phyloP scores from a whole-genome alignment of 441 rosid species.

The Pelargonium fulgidum region DNA sequence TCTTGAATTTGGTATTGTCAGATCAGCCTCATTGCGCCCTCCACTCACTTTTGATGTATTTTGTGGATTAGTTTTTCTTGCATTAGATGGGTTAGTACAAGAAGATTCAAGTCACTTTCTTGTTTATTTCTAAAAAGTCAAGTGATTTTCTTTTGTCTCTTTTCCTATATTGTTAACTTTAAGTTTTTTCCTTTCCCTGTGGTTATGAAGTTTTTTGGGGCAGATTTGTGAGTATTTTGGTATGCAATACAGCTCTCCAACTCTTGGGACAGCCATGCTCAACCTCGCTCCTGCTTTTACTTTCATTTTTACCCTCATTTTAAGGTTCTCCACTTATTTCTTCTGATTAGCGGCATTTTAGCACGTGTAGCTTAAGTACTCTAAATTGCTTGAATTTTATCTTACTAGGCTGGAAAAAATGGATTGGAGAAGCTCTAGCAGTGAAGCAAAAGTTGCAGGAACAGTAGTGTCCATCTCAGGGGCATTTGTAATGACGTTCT shows the following conservation, averaged over 20 bases:
- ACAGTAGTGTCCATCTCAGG: background rate
- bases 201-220: conserved; percentile 10
- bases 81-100: conserved; percentile 18
- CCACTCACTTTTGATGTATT: background rate
- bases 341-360: background rate
- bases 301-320: conserved; percentile 42
- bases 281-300: conserved; percentile 49
- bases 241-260: conserved; percentile 42
- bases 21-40: background rate
- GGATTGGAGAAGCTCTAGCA: background rate
- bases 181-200: background rate
- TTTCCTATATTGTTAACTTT: too few relatives aligned
- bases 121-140: too few relatives aligned
- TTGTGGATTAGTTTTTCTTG: background rate
- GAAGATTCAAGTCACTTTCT: background rate
- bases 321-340: conserved; percentile 35
- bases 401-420: background rate
- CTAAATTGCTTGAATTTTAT: background rate
- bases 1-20: background rate
- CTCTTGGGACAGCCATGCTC: conserved; percentile 43
- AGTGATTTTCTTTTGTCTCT: background rate
- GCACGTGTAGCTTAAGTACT: background rate
- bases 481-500: background rate
- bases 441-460: background rate
- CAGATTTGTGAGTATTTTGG: conserved; percentile 34